phyloP scores from a whole-genome alignment of 2,329 filamentous ascomycete species.

The Alternaria rosae region DNA sequence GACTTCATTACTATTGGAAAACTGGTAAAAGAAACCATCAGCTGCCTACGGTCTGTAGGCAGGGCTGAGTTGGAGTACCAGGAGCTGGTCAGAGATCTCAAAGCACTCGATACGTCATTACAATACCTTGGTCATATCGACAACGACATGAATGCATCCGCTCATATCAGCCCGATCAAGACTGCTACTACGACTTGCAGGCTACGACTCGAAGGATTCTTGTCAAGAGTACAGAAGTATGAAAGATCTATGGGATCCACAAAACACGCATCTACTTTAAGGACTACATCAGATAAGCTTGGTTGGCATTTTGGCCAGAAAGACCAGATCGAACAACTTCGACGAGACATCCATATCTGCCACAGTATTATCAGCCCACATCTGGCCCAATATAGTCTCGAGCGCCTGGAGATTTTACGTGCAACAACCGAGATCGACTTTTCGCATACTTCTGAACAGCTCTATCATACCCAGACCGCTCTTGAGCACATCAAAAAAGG shows the following conservation, averaged over 20 bases:
- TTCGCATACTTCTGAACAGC: background rate
- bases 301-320: background rate
- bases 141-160: background rate
- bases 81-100: background rate
- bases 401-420: background rate
- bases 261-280: accelerated
- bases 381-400: background rate
- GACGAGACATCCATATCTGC: background rate
- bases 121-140: background rate
- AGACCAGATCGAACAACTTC: background rate
- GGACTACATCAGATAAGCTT: background rate
- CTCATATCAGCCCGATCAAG: background rate
- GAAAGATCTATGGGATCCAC: background rate
- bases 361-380: background rate
- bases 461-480: background rate
- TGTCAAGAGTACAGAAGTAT: background rate
- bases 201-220: background rate
- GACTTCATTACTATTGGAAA: background rate
- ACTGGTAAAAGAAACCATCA: background rate
- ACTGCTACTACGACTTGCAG: background rate
- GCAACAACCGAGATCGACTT: background rate
- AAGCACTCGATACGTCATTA: background rate
- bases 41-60: background rate
- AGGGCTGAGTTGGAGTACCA: background rate
- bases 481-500: background rate